Base-by-base conservation (phyloP, 495 filamentous ascomycete species). In the Talaromyces nanjingensis region DNA sequence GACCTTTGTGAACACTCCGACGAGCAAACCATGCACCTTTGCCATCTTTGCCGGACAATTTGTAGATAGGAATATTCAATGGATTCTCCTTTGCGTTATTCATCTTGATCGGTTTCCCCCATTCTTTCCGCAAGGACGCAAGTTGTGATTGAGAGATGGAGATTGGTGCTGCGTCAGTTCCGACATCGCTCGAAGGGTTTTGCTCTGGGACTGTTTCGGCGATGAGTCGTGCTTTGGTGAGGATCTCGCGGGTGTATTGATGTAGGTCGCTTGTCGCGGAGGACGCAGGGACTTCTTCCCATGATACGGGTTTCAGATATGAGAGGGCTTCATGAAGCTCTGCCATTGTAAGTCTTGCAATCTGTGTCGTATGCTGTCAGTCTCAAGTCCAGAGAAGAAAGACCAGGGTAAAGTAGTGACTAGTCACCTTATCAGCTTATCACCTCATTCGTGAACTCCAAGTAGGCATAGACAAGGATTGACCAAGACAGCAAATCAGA, bases 21-120 rank as follows among this genome's bases (percentile, higher is more conserved):
- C 94, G 75, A 9, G 90, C 91, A 74, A 97, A 98, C 93, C 93
- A 98, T 3, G 86, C 80, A 0, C 93, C 94, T 56, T 87, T 87
- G 2, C 92, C 89, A 69, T 97, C 94, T 63, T 87, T 86, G 0
- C 88, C 86, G 0, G 78, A 72, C 27, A 94, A 77, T 71, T 96
- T 97, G 75, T 92, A 96, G 12, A 97, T 84, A 24, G 80, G 76
- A 18, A 97, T 84, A 0, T 82, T 86, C 11, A 91, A 76, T 6
- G 91, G 91, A 67, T 94, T 96, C 6, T 93, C 88, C 65, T 82
- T 86, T 0, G 80, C 68, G 20, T 65, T 71, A 31, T 74, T 80
- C 59, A 92, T 68, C 72, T 92, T 96, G 66, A 91, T 74, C 9
- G 90, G 89, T 68, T 94, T 96, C 55, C 86, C 83, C 93, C 93